Base-by-base conservation (phyloP, 192 early-diverging fungal species). In the Backusella liffmaniae region DNA sequence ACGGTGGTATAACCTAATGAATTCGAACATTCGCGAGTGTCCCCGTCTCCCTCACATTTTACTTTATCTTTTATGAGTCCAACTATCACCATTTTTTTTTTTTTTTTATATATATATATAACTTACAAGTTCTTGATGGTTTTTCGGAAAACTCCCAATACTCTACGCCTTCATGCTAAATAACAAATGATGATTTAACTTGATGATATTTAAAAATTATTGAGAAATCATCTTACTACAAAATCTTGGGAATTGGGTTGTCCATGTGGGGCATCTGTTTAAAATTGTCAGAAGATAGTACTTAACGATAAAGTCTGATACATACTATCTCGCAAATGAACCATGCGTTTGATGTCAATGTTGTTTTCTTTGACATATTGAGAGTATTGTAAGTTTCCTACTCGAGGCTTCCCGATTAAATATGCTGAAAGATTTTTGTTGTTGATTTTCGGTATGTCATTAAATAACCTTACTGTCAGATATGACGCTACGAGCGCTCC, bases 151-250 rank as follows among this genome's bases (percentile, higher is more conserved):
- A 13, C 15, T 67, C 26, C 66, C 66, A 67, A 67, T 67, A 67
- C 2, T 67, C 66, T 35, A 18, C 29, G 10, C 66, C 66, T 67
- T 67, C 66, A 36, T 67, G 66, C 66, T 67, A 36, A 32, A 67
- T 29, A 8, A 67, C 2, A 67, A 26, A 36, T 35, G n/a, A 1
- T 15, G 12, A 15, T 26, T 67, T 5, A 67, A 12, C 12, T 10
- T 6, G 1, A 6, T 35, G 2, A 36, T 10, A 18, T 36, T 32
- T n/a, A n/a, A 29, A 32, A 37, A 39, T 12, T 39, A 39, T 3
- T 0, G 18, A 32, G 18, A 67, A 26, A 36, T 18, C 10, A 13
- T 12, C 62, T 67, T 67, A 67, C 66, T 18, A 67, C 66, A 35
- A 13, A 67, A 8, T 30, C 66, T n/a, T 18, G 16, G 2, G 56